Evolutionary conservation across 2,329 filamentous ascomycete species (phyloP).

Genomic region (Colletotrichum limetticola): DNA sequence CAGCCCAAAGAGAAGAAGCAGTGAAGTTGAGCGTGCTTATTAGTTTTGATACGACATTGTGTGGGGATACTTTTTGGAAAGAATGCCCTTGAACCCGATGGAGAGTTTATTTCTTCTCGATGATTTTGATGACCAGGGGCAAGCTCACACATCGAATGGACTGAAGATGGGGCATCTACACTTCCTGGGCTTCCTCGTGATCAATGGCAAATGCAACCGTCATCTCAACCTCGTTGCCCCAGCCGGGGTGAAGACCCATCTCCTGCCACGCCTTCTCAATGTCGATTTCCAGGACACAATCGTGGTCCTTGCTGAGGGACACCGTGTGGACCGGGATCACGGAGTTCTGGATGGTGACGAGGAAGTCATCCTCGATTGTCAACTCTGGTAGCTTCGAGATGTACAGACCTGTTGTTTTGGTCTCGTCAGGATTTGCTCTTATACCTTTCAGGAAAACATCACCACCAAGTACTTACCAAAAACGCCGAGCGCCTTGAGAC

Average conservation of each 20-base stretch:
- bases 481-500: slow-evolving; percentile 82
- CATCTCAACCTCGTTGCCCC: slow-evolving; percentile 83
- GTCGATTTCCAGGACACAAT: slow-evolving; percentile 80
- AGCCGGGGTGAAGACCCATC: slow-evolving; percentile 75
- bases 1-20: slow-evolving; percentile 41
- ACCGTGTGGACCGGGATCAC: slow-evolving; percentile 77
- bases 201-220: slow-evolving; percentile 66
- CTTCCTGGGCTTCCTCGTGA: slow-evolving; percentile 11
- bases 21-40: neutral
- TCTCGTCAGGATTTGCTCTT: neutral
- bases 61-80: too few relatives aligned
- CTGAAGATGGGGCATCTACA: neutral
- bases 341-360: slow-evolving; percentile 78
- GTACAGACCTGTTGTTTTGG: slow-evolving; percentile 70
- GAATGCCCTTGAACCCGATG: neutral
- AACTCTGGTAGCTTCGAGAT: slow-evolving; percentile 74
- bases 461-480: slow-evolving; percentile 62
- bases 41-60: too few relatives aligned
- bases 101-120: neutral
- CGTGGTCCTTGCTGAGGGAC: slow-evolving; percentile 60
- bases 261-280: slow-evolving; percentile 81
- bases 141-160: neutral
- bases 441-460: neutral
- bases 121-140: neutral
- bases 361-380: slow-evolving; percentile 72